phyloP scores from a whole-genome alignment of 1,139 yeast species.

The Torulaspora globosa region DNA sequence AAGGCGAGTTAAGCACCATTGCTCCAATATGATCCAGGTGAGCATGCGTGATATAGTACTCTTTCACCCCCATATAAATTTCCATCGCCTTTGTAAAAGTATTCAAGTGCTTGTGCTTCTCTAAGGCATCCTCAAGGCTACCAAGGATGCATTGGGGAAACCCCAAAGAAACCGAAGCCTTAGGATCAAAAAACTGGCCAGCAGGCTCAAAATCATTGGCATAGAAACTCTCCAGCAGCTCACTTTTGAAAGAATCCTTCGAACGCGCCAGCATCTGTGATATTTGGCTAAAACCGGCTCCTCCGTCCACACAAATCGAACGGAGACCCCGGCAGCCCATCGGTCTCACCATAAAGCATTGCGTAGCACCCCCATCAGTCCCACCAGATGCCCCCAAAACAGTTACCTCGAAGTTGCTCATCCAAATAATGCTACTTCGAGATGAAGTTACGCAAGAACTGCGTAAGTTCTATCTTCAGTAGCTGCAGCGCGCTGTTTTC shows the following conservation, averaged over 20 bases:
- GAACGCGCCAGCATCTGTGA: constrained; percentile 44
- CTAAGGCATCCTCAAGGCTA: background rate
- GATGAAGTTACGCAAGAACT: background rate
- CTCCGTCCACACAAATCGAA: constrained; percentile 70
- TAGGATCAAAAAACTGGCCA: constrained; percentile 13
- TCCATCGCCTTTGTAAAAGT: constrained; percentile 14
- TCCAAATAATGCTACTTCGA: background rate
- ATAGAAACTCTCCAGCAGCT: constrained; percentile 18
- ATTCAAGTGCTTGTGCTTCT: background rate
- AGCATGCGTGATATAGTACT: constrained; percentile 70
- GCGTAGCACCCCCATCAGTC: constrained; percentile 63
- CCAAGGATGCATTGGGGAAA: constrained; percentile 11
- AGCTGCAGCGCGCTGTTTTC: background rate
- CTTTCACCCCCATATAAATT: constrained; percentile 30
- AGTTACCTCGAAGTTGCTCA: constrained; percentile 45
- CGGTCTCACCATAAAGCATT: constrained; percentile 64
- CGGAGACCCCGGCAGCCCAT: constrained; percentile 39
- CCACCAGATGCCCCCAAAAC: constrained; percentile 78
- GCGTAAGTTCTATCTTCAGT: background rate
- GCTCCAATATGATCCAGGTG: constrained; percentile 80
- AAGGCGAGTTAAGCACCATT: constrained; percentile 67
- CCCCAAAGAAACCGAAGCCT: constrained; percentile 12
- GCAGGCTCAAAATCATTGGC: constrained; percentile 19
- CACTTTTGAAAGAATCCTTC: background rate
- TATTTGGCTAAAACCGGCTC: constrained; percentile 62